Evolutionary conservation across 352 stramenopile genomes (phyloP).

Genomic region (Globisporangium alternatum): DNA sequence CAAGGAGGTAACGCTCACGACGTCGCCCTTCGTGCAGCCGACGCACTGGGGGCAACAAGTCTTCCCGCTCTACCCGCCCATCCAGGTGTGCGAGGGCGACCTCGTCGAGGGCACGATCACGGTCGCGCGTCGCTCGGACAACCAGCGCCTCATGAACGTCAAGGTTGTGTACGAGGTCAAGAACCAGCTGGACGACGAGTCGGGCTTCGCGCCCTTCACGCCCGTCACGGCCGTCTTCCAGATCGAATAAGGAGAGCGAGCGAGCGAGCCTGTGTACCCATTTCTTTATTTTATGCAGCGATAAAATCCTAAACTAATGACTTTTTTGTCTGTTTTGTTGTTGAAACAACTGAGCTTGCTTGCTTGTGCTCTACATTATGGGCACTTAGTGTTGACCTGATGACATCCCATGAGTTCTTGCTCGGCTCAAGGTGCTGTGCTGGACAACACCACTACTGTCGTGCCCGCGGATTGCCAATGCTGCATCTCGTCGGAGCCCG

Average conservation of each 20-base stretch:
- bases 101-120: constrained; percentile 62
- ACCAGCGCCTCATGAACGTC: constrained; percentile 89
- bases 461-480: too few species aligned
- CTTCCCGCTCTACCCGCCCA: constrained; percentile 78
- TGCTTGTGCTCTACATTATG: not conserved
- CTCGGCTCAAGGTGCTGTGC: too few species aligned
- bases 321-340: constrained; percentile 1
- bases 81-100: constrained; percentile 84
- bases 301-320: not conserved
- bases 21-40: constrained; percentile 87
- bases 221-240: constrained; percentile 72
- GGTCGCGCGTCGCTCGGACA: constrained; percentile 78
- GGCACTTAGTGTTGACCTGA: not conserved
- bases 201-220: constrained; percentile 34
- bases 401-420: too few species aligned
- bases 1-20: constrained; percentile 87
- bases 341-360: not conserved
- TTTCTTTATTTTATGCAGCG: constrained; percentile 14
- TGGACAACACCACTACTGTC: too few species aligned
- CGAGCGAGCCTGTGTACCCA: not conserved
- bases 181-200: constrained; percentile 55
- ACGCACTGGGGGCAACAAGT: constrained; percentile 89
- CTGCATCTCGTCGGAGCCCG: too few species aligned
- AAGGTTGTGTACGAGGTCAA: constrained; percentile 80
- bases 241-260: constrained; percentile 61